Evolutionary conservation across 2,329 filamentous ascomycete species (phyloP), one percentile per base, ranked within the genome.

Genomic region (Calonectria pseudoturangicola): DNA sequence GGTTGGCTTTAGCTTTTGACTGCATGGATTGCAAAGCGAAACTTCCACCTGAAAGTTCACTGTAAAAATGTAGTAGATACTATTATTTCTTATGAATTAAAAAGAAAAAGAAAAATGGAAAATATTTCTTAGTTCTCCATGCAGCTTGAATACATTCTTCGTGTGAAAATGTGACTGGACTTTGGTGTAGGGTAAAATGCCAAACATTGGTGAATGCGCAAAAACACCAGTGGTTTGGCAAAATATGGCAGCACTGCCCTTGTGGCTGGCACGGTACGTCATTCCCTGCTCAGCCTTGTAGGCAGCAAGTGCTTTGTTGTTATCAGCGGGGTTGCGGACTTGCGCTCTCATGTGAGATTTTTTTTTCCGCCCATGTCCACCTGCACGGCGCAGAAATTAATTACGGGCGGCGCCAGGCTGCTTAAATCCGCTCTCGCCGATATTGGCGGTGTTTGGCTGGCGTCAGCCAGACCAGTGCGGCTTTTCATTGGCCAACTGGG

Each of bases 391-490:
- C 10, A 27, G n/a, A 33, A 13, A 69, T 51, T 45, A 13, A 69
- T 51, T 45, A 36, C n/a, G 18, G 28, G 36, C 27, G 43, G 48
- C 39, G 60, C 39, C 15, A 13, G 27, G 30, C 39, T 33, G 21
- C 25, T 70, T 66, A 70, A 66, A 33, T 70, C 68, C 68, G 68
- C 33, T 68, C 25, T 21, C 54, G 41, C 67, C 58, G 58, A 41
- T 16, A 41, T 33, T 67, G 60, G 62, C 25, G 13, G 21, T 30
- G 50, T 65, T 47, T 73, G 51, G 73, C 73, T 74, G 71, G 71
- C 68, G 71, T 58, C 70, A 71, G 73, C 70, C 66, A 72, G 25
- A 21, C 18, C 2, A 33, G 21, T 4, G 21, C 6, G 39, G 5
- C 33, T 4, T 33, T 4, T 70, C 16, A 66, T 69, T 47, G 68